Conservation (phyloP, 2,329 filamentous ascomycete species). For the Fusarium floridanum region DNA sequence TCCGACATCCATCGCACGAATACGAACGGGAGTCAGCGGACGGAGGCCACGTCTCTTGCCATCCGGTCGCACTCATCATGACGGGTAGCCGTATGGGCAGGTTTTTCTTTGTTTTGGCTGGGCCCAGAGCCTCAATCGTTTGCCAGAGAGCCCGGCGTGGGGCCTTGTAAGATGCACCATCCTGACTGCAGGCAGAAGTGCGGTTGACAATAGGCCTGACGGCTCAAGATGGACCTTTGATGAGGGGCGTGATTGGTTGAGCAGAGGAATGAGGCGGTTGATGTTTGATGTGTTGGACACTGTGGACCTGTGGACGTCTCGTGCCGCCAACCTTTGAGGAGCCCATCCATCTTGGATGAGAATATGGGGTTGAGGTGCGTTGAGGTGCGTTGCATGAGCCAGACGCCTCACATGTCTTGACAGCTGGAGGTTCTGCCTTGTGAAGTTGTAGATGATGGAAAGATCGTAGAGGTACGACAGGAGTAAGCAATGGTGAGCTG, state of each 20-base stretch:
- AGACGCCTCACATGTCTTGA: background rate
- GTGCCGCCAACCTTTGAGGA: constrained; percentile 8
- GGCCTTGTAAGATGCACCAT: background rate
- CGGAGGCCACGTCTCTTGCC: constrained; percentile 15
- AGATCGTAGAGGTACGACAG: background rate
- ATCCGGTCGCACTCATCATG: constrained; percentile 12
- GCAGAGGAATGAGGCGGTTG: constrained; percentile 3
- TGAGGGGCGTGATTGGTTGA: background rate
- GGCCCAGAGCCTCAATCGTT: background rate
- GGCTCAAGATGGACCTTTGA: background rate
- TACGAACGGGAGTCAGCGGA: constrained; percentile 28
- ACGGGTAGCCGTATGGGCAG: background rate
- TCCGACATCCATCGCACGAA: constrained; percentile 32
- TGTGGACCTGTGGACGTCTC: constrained; percentile 10
- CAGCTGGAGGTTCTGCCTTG: background rate
- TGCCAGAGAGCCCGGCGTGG: background rate
- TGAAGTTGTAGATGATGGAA: background rate
- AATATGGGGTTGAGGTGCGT: background rate
- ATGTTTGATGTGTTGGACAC: constrained; percentile 6
- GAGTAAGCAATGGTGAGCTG: background rate
- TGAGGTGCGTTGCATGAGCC: background rate
- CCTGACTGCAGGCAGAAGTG: constrained; percentile 15
- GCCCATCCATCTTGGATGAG: constrained; percentile 1
- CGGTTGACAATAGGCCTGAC: background rate
- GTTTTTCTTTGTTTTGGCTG: constrained; percentile 12